Evolutionary conservation across 208 protist species (phyloP).

Genomic region (Crithidia thermophila): DNA sequence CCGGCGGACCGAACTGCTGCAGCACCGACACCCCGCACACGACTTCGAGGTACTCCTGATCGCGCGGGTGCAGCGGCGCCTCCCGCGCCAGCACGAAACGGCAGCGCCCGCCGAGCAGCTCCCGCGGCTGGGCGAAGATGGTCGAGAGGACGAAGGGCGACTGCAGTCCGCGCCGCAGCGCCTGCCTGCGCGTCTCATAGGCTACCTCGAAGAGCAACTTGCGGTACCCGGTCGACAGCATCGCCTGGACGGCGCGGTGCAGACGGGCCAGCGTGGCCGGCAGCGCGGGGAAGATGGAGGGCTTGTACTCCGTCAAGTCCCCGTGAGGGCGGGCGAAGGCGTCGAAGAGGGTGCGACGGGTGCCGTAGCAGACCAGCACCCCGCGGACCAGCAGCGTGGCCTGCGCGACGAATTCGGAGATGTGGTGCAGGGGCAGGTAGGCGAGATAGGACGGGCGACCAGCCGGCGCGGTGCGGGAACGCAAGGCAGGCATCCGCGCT

Average conservation of each 20-base stretch:
- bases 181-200: constrained; percentile 55
- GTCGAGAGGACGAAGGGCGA: constrained; percentile 77
- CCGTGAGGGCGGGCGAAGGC: constrained; percentile 52
- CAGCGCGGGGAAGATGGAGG: constrained; percentile 59
- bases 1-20: constrained; percentile 57
- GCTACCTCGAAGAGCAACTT: constrained; percentile 67
- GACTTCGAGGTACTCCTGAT: constrained; percentile 76
- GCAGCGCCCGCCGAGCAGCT: constrained; percentile 78
- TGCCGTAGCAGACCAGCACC: constrained; percentile 71
- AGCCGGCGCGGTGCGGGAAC: constrained; percentile 19
- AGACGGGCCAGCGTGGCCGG: constrained; percentile 72
- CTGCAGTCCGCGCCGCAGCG: constrained; percentile 60
- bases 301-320: constrained; percentile 76
- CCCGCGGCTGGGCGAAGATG: constrained; percentile 74
- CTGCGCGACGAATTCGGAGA: constrained; percentile 71
- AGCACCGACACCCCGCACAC: constrained; percentile 58
- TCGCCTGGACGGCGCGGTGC: constrained; percentile 43
- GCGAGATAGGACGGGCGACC: constrained; percentile 65
- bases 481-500: constrained; percentile 26
- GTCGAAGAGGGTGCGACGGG: constrained; percentile 54
- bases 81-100: constrained; percentile 51
- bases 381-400: constrained; percentile 45
- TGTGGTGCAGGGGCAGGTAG: constrained; percentile 83
- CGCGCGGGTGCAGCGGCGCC: constrained; percentile 49
- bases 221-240: constrained; percentile 42